Evolutionary conservation across 768 basidiomycete species (phyloP).

Genomic region (Lyophyllum decastes): DNA sequence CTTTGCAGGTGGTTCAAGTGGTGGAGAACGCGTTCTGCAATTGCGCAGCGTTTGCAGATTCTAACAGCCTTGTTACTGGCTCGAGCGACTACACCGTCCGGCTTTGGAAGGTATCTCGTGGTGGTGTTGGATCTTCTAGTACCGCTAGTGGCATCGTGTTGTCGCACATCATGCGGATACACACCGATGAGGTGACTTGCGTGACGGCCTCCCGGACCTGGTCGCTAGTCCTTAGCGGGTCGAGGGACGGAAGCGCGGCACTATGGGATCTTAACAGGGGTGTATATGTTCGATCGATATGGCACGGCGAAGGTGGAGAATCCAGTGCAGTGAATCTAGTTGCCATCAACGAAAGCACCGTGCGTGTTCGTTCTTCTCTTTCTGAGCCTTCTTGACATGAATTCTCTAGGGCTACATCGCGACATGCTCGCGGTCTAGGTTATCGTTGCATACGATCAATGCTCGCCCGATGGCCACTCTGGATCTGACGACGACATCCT

Average conservation of each 20-base stretch:
- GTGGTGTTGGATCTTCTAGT: conserved; percentile 25
- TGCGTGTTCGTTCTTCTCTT: conserved; percentile 35
- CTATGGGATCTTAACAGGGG: conserved; percentile 91
- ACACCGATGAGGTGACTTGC: conserved; percentile 66
- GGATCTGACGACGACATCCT: conserved; percentile 52
- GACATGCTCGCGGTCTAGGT: conserved; percentile 68
- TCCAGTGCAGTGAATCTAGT: conserved; percentile 59
- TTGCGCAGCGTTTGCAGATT: conserved; percentile 79
- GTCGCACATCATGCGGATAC: conserved; percentile 80
- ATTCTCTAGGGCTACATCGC: conserved; percentile 78
- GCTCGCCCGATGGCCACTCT: conserved; percentile 74
- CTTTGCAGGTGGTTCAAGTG: conserved; percentile 64
- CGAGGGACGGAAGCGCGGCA: conserved; percentile 82
- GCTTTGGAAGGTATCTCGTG: conserved; percentile 68
- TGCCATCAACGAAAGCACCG: conserved; percentile 85
- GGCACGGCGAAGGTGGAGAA: conserved; percentile 54
- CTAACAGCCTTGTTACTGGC: conserved; percentile 74
- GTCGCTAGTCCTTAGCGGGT: conserved; percentile 84
- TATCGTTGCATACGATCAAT: conserved; percentile 87
- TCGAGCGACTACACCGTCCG: conserved; percentile 81
- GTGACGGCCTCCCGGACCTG: conserved; percentile 78
- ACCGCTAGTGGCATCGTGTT: conserved; percentile 37
- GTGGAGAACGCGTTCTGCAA: conserved; percentile 73
- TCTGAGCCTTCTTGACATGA: neutral
- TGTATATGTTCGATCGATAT: conserved; percentile 77